phyloP scores from a whole-genome alignment of 108 stramenopile genomes.

The Nitzschia sp. region DNA sequence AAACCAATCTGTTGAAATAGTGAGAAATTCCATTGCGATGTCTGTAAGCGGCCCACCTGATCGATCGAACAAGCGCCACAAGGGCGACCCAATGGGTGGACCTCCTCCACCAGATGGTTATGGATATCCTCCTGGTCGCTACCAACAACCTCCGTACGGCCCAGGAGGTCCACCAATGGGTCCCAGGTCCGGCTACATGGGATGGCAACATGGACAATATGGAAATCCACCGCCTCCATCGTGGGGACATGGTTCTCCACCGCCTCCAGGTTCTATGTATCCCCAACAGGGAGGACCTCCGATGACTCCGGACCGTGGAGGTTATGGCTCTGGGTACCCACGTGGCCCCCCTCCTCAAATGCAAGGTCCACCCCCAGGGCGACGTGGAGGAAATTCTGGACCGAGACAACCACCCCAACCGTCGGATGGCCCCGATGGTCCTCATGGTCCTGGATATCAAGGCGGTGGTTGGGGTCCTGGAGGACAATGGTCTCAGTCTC shows the following conservation, averaged over 20 bases:
- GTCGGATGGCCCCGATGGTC: slow-evolving; percentile 20
- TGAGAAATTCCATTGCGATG: background rate
- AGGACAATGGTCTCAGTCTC: slow-evolving; percentile 25
- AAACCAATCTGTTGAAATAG: no score
- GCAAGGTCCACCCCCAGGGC: slow-evolving; percentile 13
- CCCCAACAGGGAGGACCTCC: slow-evolving; percentile 33
- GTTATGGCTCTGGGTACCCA: slow-evolving; percentile 29
- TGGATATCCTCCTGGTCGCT: slow-evolving; percentile 33
- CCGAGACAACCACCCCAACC: slow-evolving; percentile 16
- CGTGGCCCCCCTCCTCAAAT: slow-evolving; percentile 31
- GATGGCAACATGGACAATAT: slow-evolving; percentile 32
- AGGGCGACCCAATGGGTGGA: slow-evolving; percentile 29
- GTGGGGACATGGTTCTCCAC: slow-evolving; percentile 31
- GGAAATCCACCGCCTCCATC: slow-evolving; percentile 30
- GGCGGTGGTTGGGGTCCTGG: slow-evolving; percentile 16
- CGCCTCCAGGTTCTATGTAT: slow-evolving; percentile 33
- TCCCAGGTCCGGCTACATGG: slow-evolving; percentile 26
- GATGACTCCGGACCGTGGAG: slow-evolving; percentile 39
- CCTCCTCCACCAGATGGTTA: slow-evolving; percentile 41
- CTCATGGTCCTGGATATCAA: slow-evolving; percentile 18
- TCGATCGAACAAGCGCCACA: slow-evolving; percentile 32
- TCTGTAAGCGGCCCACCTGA: slow-evolving; percentile 11
- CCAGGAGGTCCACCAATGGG: slow-evolving; percentile 36
- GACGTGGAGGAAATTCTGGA: slow-evolving; percentile 11
- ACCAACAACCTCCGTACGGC: slow-evolving; percentile 37